Conservation (phyloP, 176 grass and related monocot species). For the Rhynchospora tenuis region DNA sequence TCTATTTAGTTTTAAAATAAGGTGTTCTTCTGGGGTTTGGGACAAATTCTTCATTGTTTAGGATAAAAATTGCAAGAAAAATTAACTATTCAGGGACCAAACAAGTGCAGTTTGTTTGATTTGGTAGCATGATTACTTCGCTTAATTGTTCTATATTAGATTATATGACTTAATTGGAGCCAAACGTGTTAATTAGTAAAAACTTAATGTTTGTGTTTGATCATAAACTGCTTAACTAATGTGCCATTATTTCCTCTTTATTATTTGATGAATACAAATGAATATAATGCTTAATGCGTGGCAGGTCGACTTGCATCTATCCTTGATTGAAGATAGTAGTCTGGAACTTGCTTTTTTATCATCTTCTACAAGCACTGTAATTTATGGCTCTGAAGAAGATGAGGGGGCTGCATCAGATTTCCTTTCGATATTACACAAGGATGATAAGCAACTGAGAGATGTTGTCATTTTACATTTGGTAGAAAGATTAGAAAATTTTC, state of each 20-base stretch:
- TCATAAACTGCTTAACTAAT: neutral
- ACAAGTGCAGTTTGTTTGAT: no score
- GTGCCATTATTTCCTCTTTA: neutral
- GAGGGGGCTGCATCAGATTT: slow-evolving; percentile 60
- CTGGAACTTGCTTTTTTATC: slow-evolving; percentile 33
- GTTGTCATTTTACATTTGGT: slow-evolving; percentile 44
- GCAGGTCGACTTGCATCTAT: slow-evolving; percentile 83
- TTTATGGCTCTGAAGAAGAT: slow-evolving; percentile 86
- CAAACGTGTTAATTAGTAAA: neutral
- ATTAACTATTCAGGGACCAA: neutral
- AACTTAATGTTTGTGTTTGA: neutral
- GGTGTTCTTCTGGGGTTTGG: neutral
- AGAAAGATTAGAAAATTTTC: slow-evolving; percentile 55
- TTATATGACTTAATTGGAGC: neutral
- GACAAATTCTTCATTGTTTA: neutral
- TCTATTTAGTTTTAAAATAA: neutral
- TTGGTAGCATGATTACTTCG: no score
- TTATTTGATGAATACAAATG: neutral
- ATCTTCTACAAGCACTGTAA: slow-evolving; percentile 30
- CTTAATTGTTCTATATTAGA: neutral
- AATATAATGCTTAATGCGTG: slow-evolving; percentile 23
- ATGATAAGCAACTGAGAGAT: slow-evolving; percentile 70
- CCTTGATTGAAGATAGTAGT: slow-evolving; percentile 48
- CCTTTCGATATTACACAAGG: slow-evolving; percentile 53
- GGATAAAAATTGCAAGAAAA: neutral